Conservation (phyloP, 176 grass and related monocot species). For the Phyllostachys edulis region DNA sequence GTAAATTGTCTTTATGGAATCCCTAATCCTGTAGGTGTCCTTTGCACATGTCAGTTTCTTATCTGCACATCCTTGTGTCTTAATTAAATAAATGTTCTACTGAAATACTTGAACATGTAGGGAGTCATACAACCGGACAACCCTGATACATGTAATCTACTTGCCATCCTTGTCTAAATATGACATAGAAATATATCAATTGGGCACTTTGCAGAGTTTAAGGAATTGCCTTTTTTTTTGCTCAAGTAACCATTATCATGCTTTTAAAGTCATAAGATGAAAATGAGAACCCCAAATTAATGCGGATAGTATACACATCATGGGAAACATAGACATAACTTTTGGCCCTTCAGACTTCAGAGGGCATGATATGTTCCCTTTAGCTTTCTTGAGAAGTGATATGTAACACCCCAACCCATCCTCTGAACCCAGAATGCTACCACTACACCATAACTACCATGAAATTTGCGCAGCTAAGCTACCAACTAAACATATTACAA, state of each 20-base stretch:
- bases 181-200: background rate
- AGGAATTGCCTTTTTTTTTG: background rate
- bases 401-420: no score
- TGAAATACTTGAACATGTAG: constrained; percentile 6
- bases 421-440: no score
- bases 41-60: constrained; percentile 7
- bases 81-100: background rate
- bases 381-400: background rate
- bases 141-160: background rate
- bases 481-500: no score
- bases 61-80: background rate
- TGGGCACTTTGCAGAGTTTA: background rate
- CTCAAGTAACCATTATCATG: background rate
- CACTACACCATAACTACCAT: no score
- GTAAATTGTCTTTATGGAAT: background rate
- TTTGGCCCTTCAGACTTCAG: background rate
- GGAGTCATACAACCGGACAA: background rate
- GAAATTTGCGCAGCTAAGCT: no score
- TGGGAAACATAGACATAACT: background rate
- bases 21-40: background rate
- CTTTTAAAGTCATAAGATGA: background rate
- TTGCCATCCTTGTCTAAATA: background rate
- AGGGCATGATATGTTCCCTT: background rate
- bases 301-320: background rate
- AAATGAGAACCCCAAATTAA: background rate